Percentiles rank a stretch among this genome's conserved stretches.
phyloP scores from a whole-genome alignment of 2,329 filamentous ascomycete genomes.

The Diaporthe sp. region DNA sequence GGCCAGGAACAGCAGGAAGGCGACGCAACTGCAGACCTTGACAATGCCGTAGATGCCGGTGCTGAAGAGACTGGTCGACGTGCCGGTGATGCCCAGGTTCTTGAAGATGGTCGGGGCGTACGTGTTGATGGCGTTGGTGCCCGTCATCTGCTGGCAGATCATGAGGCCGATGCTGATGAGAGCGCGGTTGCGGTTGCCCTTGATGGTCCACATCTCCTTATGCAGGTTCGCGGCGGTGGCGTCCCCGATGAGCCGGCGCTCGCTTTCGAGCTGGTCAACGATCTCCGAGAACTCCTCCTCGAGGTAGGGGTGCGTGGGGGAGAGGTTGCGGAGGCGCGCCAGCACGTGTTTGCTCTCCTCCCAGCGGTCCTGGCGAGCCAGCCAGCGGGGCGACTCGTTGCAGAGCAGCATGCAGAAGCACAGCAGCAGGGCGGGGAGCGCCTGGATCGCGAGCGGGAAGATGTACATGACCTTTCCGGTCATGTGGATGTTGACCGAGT shows the following conservation, averaged over 20 bases:
- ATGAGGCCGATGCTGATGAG: slow-evolving; percentile 71
- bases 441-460: slow-evolving; percentile 74
- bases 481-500: slow-evolving; percentile 30
- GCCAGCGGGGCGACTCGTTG: slow-evolving; percentile 75
- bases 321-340: slow-evolving; percentile 68
- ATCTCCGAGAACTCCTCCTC: slow-evolving; percentile 73
- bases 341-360: slow-evolving; percentile 71
- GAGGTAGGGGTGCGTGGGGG: slow-evolving; percentile 66
- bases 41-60: slow-evolving; percentile 75
- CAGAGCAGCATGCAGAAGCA: slow-evolving; percentile 72
- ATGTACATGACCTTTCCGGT: slow-evolving; percentile 61
- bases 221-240: slow-evolving; percentile 69
- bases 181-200: slow-evolving; percentile 74
- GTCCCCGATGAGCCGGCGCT: slow-evolving; percentile 69
- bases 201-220: slow-evolving; percentile 74
- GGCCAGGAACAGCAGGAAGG: slow-evolving; percentile 72
- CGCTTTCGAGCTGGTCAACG: slow-evolving; percentile 71
- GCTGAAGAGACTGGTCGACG: slow-evolving; percentile 68
- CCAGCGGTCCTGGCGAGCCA: slow-evolving; percentile 75
- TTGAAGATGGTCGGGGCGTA: slow-evolving; percentile 53
- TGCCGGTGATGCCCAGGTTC: slow-evolving; percentile 57
- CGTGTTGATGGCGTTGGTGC: slow-evolving; percentile 51
- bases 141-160: slow-evolving; percentile 42
- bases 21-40: slow-evolving; percentile 70
- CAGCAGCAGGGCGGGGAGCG: slow-evolving; percentile 72